Conservation (phyloP, 1,284 basidiomycete species). For the Rhodofomes roseus region DNA sequence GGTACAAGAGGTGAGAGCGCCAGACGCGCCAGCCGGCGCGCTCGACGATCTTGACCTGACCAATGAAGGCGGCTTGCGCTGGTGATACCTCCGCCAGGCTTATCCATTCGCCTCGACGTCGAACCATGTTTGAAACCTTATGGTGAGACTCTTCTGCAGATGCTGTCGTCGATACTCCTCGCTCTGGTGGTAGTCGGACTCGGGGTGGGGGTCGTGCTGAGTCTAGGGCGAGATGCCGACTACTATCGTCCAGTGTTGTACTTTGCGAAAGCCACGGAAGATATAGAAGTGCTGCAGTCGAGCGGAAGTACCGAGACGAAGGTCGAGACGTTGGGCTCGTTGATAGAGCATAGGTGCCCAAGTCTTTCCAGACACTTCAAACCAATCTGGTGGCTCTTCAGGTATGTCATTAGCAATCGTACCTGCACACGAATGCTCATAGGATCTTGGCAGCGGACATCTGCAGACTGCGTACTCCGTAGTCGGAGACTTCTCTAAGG, state of each 20-base stretch:
- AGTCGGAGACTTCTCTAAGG: slow-evolving; percentile 67
- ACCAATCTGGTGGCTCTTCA: slow-evolving; percentile 64
- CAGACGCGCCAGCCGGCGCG: too few relatives aligned
- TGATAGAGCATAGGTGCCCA: slow-evolving; percentile 56
- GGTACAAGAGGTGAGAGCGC: too few relatives aligned
- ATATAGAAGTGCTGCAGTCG: not conserved
- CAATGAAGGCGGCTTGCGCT: too few relatives aligned
- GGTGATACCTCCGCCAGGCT: too few relatives aligned
- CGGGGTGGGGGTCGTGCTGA: too few relatives aligned
- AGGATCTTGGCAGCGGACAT: slow-evolving; percentile 50
- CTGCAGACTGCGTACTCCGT: slow-evolving; percentile 69
- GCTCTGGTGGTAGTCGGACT: not conserved
- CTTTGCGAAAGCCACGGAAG: not conserved
- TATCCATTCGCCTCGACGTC: too few relatives aligned
- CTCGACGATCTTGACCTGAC: too few relatives aligned
- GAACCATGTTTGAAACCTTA: too few relatives aligned
- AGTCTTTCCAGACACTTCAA: slow-evolving; percentile 51
- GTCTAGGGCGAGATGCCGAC: too few relatives aligned
- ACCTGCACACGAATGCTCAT: not conserved
- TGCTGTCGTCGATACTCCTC: not conserved
- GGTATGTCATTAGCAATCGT: not conserved
- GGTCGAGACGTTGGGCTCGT: slow-evolving; percentile 3
- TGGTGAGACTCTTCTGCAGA: too few relatives aligned
- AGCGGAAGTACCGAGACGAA: not conserved
- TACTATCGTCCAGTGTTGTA: not conserved